A percentile compares a stretch with the other conserved stretches of the same genome.
phyloP scores from a whole-genome alignment of 192 early-diverging fungal genomes.

The Geosiphon pyriformis region DNA sequence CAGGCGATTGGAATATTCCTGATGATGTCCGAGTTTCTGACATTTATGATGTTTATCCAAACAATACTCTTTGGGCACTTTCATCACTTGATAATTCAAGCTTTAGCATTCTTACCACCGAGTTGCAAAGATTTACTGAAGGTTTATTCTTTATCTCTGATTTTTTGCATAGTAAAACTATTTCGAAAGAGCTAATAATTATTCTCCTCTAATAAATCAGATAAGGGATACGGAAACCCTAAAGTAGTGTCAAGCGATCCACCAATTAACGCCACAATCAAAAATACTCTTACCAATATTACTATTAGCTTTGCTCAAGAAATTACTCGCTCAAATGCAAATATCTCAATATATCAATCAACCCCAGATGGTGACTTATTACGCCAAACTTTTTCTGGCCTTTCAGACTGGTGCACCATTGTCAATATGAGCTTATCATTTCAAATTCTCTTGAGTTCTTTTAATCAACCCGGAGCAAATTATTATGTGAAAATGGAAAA shows the following conservation, averaged over 20 bases:
- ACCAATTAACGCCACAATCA: neutral
- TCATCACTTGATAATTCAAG: neutral
- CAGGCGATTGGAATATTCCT: neutral
- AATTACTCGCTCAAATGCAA: neutral
- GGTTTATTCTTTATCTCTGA: neutral
- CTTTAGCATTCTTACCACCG: neutral
- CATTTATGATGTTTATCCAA: neutral
- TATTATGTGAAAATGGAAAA: conserved; percentile 16
- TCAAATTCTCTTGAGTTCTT: neutral
- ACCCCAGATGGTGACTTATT: neutral
- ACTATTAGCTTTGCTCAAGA: neutral
- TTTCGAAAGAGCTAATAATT: neutral
- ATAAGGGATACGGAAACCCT: conserved; percentile 4
- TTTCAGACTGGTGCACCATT: neutral
- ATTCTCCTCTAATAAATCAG: neutral
- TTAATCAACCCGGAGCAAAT: neutral
- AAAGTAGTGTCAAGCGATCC: neutral
- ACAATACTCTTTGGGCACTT: neutral
- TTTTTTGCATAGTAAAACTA: neutral
- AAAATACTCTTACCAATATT: neutral
- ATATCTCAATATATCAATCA: conserved; percentile 11
- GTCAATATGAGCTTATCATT: neutral
- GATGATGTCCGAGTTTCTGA: conserved; percentile 1
- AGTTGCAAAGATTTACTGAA: neutral
- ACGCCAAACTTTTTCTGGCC: neutral